Percentiles rank a stretch among this genome's conserved stretches.
phyloP scores from a whole-genome alignment of 1,139 yeast species.

The Kurtzmaniella quercitrusa region DNA sequence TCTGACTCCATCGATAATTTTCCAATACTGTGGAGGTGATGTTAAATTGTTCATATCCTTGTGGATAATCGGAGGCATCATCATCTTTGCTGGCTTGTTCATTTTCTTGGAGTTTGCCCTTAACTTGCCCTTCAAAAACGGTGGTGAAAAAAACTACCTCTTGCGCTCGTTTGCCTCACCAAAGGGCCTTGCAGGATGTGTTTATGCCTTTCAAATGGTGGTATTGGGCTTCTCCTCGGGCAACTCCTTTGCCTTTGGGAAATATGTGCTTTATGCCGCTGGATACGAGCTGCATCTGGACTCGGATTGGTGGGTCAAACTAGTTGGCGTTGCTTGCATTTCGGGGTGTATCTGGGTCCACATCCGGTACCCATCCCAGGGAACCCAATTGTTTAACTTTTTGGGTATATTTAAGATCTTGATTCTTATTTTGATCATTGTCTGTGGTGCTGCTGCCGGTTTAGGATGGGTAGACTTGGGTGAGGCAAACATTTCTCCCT shows the following conservation, averaged over 20 bases:
- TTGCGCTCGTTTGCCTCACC: slow-evolving; percentile 36
- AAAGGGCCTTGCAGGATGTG: slow-evolving; percentile 35
- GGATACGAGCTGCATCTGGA: slow-evolving; percentile 17
- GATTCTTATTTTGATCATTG: slow-evolving; percentile 35
- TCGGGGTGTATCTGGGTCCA: slow-evolving; percentile 39
- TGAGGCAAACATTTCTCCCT: slow-evolving; percentile 8
- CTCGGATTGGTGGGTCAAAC: slow-evolving; percentile 26
- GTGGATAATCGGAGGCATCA: slow-evolving; percentile 43
- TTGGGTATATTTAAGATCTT: slow-evolving; percentile 41
- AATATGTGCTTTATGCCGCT: slow-evolving; percentile 39
- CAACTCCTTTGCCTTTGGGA: slow-evolving; percentile 49
- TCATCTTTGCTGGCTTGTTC: slow-evolving; percentile 44
- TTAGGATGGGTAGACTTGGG: slow-evolving; percentile 23
- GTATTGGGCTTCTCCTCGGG: slow-evolving; percentile 48
- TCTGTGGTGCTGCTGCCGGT: slow-evolving; percentile 30
- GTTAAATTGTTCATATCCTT: slow-evolving; percentile 34
- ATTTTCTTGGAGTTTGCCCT: slow-evolving; percentile 46
- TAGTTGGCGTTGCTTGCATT: slow-evolving; percentile 44
- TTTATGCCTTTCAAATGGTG: slow-evolving; percentile 46
- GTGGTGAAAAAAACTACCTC: slow-evolving; percentile 50
- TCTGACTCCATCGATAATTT: slow-evolving; percentile 46
- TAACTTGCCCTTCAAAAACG: slow-evolving; percentile 42
- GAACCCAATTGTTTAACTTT: slow-evolving; percentile 39
- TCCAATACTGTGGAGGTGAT: slow-evolving; percentile 40
- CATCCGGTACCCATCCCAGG: slow-evolving; percentile 33